Evolutionary conservation across 176 grass and related monocot species (phyloP).

Genomic region (Oryza brachyantha): DNA sequence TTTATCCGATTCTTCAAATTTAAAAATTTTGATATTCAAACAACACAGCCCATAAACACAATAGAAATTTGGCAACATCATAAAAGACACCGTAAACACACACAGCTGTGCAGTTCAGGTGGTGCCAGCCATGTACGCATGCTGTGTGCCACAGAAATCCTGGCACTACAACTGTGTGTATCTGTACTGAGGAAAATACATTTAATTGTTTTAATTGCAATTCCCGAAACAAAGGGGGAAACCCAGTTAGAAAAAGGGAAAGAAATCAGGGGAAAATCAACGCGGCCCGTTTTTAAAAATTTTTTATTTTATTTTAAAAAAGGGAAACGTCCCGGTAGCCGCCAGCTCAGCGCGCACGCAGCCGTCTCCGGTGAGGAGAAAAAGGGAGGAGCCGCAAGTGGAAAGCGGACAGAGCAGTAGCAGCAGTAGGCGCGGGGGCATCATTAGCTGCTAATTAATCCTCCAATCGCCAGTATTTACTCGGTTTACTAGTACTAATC

Average conservation of each 20-base stretch:
- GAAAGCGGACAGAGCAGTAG: not conserved
- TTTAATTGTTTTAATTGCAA: not conserved
- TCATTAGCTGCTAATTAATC: constrained; percentile 32
- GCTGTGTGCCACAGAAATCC: not conserved
- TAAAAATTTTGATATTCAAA: not conserved
- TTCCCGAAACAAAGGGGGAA: not conserved
- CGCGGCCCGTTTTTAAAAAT: constrained; percentile 26
- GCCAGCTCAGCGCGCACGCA: constrained; percentile 62
- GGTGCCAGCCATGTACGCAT: not conserved
- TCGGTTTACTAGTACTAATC: constrained; percentile 44
- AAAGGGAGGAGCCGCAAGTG: not conserved
- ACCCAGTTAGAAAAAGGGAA: constrained; percentile 30
- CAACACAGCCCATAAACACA: not conserved
- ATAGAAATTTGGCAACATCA: not conserved
- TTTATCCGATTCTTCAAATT: not conserved
- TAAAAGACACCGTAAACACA: too few species aligned
- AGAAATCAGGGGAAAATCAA: constrained; percentile 52
- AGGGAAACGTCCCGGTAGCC: constrained; percentile 34
- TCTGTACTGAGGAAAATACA: not conserved
- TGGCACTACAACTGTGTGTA: not conserved
- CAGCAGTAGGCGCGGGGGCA: constrained; percentile 29
- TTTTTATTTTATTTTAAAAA: too few species aligned
- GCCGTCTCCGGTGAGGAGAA: constrained; percentile 20
- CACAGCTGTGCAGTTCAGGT: too few species aligned
- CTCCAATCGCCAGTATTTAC: constrained; percentile 40